These are phyloP conservation scores for Clonostachys sp. DNA, from an alignment of 2,329 filamentous ascomycete species.

Conservation along the genomic window DNA sequence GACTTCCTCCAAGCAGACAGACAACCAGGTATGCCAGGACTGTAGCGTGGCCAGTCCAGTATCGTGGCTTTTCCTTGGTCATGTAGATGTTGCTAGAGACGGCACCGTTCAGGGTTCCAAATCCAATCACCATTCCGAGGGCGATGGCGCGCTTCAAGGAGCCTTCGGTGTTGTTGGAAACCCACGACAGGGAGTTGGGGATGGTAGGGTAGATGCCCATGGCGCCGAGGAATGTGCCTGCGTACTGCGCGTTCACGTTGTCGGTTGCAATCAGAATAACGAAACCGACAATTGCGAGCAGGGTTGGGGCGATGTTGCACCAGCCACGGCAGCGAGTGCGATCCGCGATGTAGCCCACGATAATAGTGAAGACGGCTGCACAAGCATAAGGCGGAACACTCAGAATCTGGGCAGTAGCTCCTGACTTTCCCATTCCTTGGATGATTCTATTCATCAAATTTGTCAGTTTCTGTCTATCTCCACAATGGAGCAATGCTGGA, in stretches of 20 bases:
- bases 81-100: constrained; percentile 65
- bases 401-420: constrained; percentile 59
- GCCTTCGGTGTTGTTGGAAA: constrained; percentile 70
- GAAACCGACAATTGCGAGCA: constrained; percentile 61
- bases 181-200: constrained; percentile 74
- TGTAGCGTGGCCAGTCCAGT: constrained; percentile 50
- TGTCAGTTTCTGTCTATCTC: too few species aligned
- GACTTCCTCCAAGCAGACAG: constrained; percentile 59
- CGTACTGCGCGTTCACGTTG: constrained; percentile 62
- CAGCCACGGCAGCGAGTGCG: constrained; percentile 45
- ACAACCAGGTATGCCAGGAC: constrained; percentile 61
- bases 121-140: constrained; percentile 59
- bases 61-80: constrained; percentile 17
- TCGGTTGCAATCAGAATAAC: constrained; percentile 53
- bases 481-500: too few species aligned
- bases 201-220: constrained; percentile 78
- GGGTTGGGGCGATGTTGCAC: constrained; percentile 55
- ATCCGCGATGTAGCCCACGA: constrained; percentile 52
- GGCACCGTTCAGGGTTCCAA: constrained; percentile 56
- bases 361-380: constrained; percentile 54
- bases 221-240: constrained; percentile 70
- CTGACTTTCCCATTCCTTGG: constrained; percentile 50
- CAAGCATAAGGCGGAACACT: constrained; percentile 57
- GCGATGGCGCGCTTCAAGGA: constrained; percentile 60
- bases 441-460: constrained; percentile 38